Conservation (phyloP, 805 yeast species). For the Suhomyces sp. region DNA sequence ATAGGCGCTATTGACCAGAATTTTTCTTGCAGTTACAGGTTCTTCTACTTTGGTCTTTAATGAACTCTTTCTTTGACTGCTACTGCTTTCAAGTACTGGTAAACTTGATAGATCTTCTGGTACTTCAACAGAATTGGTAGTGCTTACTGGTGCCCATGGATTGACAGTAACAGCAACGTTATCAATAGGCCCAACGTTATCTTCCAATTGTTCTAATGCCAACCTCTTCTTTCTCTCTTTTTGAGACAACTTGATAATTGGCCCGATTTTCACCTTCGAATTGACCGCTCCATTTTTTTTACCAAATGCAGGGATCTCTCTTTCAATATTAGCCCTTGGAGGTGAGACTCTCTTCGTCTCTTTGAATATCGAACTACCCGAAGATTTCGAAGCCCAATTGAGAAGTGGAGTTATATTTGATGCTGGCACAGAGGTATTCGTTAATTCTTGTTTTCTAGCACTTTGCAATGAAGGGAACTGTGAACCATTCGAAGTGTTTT, state of each 20-base stretch:
- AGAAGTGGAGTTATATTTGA: conserved; percentile 23
- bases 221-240: conserved; percentile 46
- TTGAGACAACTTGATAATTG: conserved; percentile 50
- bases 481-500: background rate
- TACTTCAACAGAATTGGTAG: background rate
- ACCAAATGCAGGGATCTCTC: conserved; percentile 9
- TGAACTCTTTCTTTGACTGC: background rate
- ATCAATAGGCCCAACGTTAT: background rate
- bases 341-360: conserved; percentile 4
- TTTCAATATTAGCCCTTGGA: background rate
- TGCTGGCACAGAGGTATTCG: background rate
- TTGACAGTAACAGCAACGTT: background rate
- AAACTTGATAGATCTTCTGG: background rate
- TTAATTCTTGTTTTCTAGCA: background rate
- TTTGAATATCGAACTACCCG: conserved; percentile 10
- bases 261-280: conserved; percentile 31
- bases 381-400: conserved; percentile 24
- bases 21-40: background rate
- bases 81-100: background rate
- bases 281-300: conserved; percentile 10
- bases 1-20: background rate
- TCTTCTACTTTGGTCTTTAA: background rate
- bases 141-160: conserved; percentile 4
- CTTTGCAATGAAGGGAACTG: conserved; percentile 4
- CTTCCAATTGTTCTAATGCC: background rate